Conservation (phyloP, 2,329 filamentous ascomycete genomes). For the Diaporthe longicolla region DNA sequence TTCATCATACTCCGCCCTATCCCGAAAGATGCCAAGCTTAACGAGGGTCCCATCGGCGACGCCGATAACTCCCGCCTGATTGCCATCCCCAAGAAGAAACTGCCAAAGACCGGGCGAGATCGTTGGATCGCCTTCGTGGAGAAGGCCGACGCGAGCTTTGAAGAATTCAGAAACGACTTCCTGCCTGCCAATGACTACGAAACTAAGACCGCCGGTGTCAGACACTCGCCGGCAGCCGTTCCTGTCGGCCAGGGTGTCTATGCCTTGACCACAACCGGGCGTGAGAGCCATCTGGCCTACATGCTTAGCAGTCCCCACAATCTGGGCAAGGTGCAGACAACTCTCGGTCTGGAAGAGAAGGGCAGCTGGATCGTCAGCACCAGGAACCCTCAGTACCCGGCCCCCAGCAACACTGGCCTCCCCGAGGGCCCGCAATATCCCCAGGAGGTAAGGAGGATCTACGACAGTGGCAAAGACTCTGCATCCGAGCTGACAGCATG, state of each 20-base stretch:
- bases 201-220: conserved; percentile 81
- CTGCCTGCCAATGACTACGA: conserved; percentile 76
- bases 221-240: conserved; percentile 77
- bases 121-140: conserved; percentile 88
- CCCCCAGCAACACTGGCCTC: conserved; percentile 74
- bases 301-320: conserved; percentile 81
- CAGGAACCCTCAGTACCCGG: conserved; percentile 81
- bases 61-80: conserved; percentile 78
- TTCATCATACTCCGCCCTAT: conserved; percentile 86
- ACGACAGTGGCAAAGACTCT: not conserved
- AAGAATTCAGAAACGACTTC: conserved; percentile 80
- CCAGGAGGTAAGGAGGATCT: conserved; percentile 68
- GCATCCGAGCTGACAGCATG: not conserved
- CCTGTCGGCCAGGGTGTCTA: conserved; percentile 91
- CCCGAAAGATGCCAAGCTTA: conserved; percentile 76
- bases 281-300: conserved; percentile 84
- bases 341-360: conserved; percentile 78
- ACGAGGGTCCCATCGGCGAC: conserved; percentile 63
- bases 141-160: conserved; percentile 75
- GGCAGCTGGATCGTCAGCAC: conserved; percentile 85
- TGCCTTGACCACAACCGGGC: conserved; percentile 79
- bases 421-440: conserved; percentile 78
- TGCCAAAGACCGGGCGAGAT: conserved; percentile 78
- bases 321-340: conserved; percentile 79
- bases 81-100: conserved; percentile 86